phyloP scores from a whole-genome alignment of 257 asterid species.

The Paulownia fortunei region DNA sequence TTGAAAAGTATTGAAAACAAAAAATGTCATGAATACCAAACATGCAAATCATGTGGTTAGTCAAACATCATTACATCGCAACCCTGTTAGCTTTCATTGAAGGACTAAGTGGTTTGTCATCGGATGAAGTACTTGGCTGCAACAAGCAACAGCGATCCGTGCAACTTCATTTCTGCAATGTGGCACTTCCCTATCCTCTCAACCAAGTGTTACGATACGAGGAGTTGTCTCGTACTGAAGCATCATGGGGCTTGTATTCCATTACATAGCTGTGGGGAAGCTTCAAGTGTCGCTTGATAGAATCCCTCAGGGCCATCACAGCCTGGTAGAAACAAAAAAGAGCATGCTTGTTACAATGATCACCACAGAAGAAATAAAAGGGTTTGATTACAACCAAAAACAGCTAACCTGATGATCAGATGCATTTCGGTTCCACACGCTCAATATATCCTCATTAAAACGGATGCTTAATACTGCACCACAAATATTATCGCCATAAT shows the following conservation, averaged over 20 bases:
- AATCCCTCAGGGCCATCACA: conserved; percentile 91
- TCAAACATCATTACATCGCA: conserved; percentile 15
- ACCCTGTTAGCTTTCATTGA: neutral
- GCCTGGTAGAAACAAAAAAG: conserved; percentile 53
- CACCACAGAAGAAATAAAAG: neutral
- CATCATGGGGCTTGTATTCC: conserved; percentile 98
- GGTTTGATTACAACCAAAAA: neutral
- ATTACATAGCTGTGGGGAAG: conserved; percentile 88
- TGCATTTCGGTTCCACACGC: conserved; percentile 98
- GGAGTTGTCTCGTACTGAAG: conserved; percentile 93
- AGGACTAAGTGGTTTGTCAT: neutral
- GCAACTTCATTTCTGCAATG: neutral
- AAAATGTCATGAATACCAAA: neutral
- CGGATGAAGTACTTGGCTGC: conserved; percentile 11
- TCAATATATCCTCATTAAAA: conserved; percentile 92
- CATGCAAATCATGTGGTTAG: conserved; percentile 1
- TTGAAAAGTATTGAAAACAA: neutral
- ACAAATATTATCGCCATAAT: conserved; percentile 84
- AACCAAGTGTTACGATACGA: conserved; percentile 97
- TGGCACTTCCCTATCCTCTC: conserved; percentile 60
- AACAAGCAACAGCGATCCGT: neutral
- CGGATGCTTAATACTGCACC: conserved; percentile 96
- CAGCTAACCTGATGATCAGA: conserved; percentile 85
- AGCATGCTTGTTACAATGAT: neutral
- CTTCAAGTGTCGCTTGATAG: conserved; percentile 87